Evolutionary conservation across 345 rosid species (phyloP).

Genomic region (Eucalyptus tenuipes): DNA sequence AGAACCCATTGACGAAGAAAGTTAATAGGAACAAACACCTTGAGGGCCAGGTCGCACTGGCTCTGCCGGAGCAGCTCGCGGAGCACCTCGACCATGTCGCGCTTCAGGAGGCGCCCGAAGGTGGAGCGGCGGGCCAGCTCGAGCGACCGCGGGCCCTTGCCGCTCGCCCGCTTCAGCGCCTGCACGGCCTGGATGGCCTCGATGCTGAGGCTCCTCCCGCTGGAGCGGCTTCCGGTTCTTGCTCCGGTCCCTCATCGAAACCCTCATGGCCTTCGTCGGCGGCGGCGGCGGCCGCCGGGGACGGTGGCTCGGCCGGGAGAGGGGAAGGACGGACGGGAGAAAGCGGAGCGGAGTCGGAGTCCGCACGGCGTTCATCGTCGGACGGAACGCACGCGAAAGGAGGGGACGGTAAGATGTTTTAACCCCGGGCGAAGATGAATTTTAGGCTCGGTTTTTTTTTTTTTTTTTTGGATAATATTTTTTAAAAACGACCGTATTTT

Average conservation of each 20-base stretch:
- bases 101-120: conserved; percentile 61
- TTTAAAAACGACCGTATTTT: fast-evolving
- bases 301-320: not conserved
- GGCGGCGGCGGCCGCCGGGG: not conserved
- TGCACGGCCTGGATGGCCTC: conserved; percentile 80
- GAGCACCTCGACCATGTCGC: conserved; percentile 75
- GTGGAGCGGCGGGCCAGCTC: conserved; percentile 27
- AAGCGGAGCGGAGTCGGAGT: not conserved
- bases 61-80: conserved; percentile 71
- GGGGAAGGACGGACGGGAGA: not conserved
- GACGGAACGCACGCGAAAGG: not conserved
- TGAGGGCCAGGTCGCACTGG: conserved; percentile 47
- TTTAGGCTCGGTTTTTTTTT: too few species aligned
- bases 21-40: conserved; percentile 13
- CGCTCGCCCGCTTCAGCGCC: conserved; percentile 58
- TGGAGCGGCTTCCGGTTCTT: conserved; percentile 67
- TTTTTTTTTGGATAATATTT: too few species aligned
- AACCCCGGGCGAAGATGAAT: not conserved
- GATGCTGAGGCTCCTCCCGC: conserved; percentile 64
- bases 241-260: conserved; percentile 48
- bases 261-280: not conserved
- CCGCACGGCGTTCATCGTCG: not conserved
- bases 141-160: not conserved
- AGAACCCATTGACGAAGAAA: not conserved
- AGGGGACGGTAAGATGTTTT: not conserved